These are phyloP conservation scores for Talaromyces ruber DNA, from an alignment of 495 filamentous ascomycete species.

Conservation along the genomic window DNA sequence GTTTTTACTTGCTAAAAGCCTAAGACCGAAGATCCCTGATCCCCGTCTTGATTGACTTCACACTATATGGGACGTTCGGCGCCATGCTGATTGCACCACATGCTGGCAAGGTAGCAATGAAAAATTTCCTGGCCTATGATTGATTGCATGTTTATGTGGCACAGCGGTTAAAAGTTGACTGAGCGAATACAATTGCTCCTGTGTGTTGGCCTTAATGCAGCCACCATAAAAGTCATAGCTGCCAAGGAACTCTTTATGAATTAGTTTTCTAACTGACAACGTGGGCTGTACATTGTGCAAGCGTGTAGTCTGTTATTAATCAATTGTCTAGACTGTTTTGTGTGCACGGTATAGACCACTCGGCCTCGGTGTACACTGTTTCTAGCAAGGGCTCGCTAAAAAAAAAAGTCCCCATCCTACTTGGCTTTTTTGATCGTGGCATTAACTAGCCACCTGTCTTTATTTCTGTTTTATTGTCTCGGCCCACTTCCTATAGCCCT, in stretches of 20 bases:
- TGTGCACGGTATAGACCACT: not conserved
- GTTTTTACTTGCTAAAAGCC: not conserved
- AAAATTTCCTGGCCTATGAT: not conserved
- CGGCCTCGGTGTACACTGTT: not conserved
- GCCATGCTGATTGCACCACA: not conserved
- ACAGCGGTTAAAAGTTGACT: not conserved
- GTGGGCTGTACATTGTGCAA: not conserved
- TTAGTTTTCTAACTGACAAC: not conserved
- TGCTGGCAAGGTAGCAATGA: not conserved
- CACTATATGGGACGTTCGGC: not conserved
- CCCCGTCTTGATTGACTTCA: not conserved
- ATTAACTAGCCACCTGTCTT: not conserved
- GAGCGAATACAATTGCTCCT: not conserved
- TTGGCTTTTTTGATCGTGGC: not conserved
- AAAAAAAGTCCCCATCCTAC: not conserved
- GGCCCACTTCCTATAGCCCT: not conserved
- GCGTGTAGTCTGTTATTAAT: not conserved
- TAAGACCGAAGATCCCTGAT: not conserved
- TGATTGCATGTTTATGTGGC: not conserved
- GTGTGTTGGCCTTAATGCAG: not conserved
- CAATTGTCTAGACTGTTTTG: not conserved
- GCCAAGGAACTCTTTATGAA: not conserved
- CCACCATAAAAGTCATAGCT: not conserved
- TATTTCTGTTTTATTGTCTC: not conserved
- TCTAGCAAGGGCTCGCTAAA: too few species aligned